Base-by-base conservation (phyloP, 805 yeast species). In the Lachancea sp. region DNA sequence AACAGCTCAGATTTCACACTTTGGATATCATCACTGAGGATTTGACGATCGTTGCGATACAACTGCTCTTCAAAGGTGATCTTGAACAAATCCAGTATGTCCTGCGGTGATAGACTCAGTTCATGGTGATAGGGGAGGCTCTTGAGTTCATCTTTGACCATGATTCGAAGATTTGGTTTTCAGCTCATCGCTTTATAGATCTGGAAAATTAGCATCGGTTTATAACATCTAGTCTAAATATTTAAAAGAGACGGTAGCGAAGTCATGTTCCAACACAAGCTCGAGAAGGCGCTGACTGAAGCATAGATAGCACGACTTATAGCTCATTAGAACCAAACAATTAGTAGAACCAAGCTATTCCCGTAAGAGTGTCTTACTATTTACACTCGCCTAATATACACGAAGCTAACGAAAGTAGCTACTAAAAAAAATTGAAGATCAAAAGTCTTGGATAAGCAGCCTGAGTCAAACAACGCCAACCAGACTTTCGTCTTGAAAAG, bases 1-100 rank as follows among this genome's bases (percentile, higher is more conserved):
- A 68, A 88, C 16, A 88, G 67, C 46, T 78, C 77, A 1, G 79
- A 72, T 56, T 88, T 88, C 19, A 88, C 95, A 1, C 55, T 50
- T 59, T 89, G 96, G 20, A 88, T 75, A 41, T 55, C 43, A 5
- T 42, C 35, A n/a, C 43, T 43, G 12, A 62, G 39, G 17, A 35
- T 42, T 19, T 53, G 59, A 3, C 44, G 54, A 11, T 45, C 48
- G 12, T 45, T 50, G 2, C 43, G 40, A 36, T 62, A 63, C 20
- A 63, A 43, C 41, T 61, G 65, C 12, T 53, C 20, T 29, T 50
- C 45, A 40, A 63, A 63, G 2, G 59, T 37, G 11, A 53, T 41
- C 40, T 62, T 62, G 47, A 61, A 63, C 5, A 63, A 41, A 45
- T 63, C 63, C 16, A 63, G 30, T 5, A 60, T 39, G 20, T 63